Evolutionary conservation across 106 monocot species (phyloP).

Genomic region (Phalaenopsis equestris): DNA sequence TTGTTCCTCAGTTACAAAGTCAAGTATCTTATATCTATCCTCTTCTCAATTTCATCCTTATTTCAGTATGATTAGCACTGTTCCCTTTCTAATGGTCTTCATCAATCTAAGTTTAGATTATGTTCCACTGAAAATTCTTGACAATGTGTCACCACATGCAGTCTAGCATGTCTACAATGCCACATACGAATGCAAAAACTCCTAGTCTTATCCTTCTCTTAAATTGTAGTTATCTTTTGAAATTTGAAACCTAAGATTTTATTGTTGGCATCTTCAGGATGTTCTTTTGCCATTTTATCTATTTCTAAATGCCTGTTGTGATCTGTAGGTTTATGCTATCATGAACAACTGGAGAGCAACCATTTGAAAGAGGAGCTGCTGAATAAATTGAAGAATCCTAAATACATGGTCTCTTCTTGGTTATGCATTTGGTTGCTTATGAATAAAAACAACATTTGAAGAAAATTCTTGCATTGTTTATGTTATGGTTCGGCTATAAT

Average conservation of each 20-base stretch:
- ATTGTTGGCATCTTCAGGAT: background rate
- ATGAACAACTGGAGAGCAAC: constrained; percentile 37
- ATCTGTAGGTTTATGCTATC: constrained; percentile 29
- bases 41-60: too few relatives aligned
- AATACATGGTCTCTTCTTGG: constrained; percentile 51
- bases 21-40: too few relatives aligned
- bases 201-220: too few relatives aligned
- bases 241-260: background rate
- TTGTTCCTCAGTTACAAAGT: too few relatives aligned
- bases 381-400: constrained; percentile 55
- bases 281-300: background rate
- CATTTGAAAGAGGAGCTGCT: constrained; percentile 48
- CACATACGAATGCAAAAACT: too few relatives aligned
- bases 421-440: constrained; percentile 5
- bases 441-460: background rate
- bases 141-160: background rate
- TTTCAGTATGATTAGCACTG: too few relatives aligned
- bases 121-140: background rate
- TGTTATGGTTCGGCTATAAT: background rate
- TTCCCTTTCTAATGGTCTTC: too few relatives aligned
- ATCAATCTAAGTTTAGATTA: too few relatives aligned
- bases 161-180: background rate
- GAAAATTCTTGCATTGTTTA: background rate
- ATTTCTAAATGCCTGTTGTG: background rate
- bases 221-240: background rate